phyloP scores from a whole-genome alignment of 2,329 filamentous ascomycete species.

The Mollisiaceae sp. region DNA sequence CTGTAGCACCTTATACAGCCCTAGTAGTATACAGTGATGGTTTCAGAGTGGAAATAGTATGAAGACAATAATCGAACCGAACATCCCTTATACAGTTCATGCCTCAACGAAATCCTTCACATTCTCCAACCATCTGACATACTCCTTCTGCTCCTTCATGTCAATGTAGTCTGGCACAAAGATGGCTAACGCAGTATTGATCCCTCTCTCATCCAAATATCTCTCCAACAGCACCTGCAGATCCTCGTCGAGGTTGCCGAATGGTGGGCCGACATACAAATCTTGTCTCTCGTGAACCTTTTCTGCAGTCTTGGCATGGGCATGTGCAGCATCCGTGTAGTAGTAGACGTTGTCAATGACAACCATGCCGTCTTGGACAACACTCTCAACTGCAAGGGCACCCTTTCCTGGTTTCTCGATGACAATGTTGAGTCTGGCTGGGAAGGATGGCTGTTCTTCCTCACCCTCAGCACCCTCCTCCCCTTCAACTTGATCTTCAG shows the following conservation, averaged over 20 bases:
- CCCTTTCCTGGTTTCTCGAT: slow-evolving; percentile 88
- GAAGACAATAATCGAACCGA: slow-evolving; percentile 36
- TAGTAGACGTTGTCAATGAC: slow-evolving; percentile 90
- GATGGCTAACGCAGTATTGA: slow-evolving; percentile 83
- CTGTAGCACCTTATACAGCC: slow-evolving; percentile 16
- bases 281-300: slow-evolving; percentile 76
- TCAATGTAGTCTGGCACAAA: slow-evolving; percentile 98
- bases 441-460: slow-evolving; percentile 65
- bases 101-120: slow-evolving; percentile 85
- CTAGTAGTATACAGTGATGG: slow-evolving; percentile 29
- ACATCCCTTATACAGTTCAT: slow-evolving; percentile 45
- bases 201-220: slow-evolving; percentile 92
- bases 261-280: slow-evolving; percentile 88
- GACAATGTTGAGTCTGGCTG: slow-evolving; percentile 82
- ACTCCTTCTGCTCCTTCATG: slow-evolving; percentile 98
- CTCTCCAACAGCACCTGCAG: slow-evolving; percentile 90
- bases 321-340: slow-evolving; percentile 78
- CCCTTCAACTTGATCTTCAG: slow-evolving; percentile 54
- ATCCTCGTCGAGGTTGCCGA: slow-evolving; percentile 94
- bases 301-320: slow-evolving; percentile 77
- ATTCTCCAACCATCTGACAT: slow-evolving; percentile 85
- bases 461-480: slow-evolving; percentile 60
- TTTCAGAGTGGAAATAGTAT: slow-evolving; percentile 37
- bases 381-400: slow-evolving; percentile 83
- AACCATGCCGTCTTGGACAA: slow-evolving; percentile 84